Evolutionary conservation across 129 eudicot genomes (phyloP), one percentile per base, ranked within the genome.

Genomic region (Escallonia herrerae): DNA sequence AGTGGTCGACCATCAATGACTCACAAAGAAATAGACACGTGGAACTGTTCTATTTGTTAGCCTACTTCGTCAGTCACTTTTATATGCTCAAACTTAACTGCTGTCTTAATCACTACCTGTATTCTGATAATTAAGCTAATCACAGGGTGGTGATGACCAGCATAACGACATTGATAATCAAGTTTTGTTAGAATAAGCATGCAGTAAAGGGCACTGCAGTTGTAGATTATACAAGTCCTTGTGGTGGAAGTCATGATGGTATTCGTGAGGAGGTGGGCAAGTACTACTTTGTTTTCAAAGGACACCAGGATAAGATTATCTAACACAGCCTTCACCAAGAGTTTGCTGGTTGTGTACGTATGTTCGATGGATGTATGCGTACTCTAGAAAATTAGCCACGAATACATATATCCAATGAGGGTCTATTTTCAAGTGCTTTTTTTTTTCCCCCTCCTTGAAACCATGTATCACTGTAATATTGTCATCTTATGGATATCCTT

Each of bases 191-290:
- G 46, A 59, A 44, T 55, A 68, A 59, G 41, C 65, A 22, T 22
- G 33, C 33, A 22, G 33, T 3, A 46, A 47, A 70, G 49, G 2
- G 58, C 53, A 40, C 51, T 61, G 1, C 9, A 13, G 40, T 48
- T 15, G 33, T 7, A 22, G 33, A 22, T 22, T 22, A 22, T 22
- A 22, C 33, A 41, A 62, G n/a, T 52, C 43, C 67, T 50, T 60
- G 37, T 45, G 71, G 74, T 72, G 72, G 64, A 63, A 56, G 71
- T 62, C 82, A 72, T 78, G 71, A 69, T 57, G 46, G 43, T 57
- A 68, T 10, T 61, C 44, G 12, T 59, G 53, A 22, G 56, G 52
- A 51, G 60, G 56, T 55, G 22, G 41, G 69, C 68, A 40, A 66
- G 70, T 58, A 69, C 69, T 39, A 42, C 54, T 62, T 57, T 33